Percentiles rank a stretch among this genome's conserved stretches.
Evolutionary conservation across 768 basidiomycete species (phyloP).

Genomic region (Collybia nuda): DNA sequence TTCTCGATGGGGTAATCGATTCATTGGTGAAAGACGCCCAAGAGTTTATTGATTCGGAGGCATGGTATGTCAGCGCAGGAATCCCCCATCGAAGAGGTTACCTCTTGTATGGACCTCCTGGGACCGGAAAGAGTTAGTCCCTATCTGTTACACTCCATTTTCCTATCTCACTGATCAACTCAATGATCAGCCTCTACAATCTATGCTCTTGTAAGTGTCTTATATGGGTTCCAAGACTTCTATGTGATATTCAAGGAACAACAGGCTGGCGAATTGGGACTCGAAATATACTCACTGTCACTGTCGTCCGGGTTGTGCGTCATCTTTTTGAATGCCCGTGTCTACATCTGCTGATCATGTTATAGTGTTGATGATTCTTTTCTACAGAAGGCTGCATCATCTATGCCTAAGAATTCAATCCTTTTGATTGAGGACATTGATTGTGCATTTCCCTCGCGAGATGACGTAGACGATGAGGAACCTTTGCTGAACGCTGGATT

Average conservation of each 20-base stretch:
- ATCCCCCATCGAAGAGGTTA: conserved; percentile 61
- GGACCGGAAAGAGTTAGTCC: conserved; percentile 56
- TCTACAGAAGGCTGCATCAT: conserved; percentile 43
- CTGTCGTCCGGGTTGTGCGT: conserved; percentile 47
- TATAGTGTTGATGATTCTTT: conserved; percentile 49
- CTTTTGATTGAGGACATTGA: conserved; percentile 64
- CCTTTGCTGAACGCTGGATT: background rate
- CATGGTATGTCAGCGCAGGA: conserved; percentile 58
- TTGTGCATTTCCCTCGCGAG: conserved; percentile 52
- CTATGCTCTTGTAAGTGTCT: too few relatives aligned
- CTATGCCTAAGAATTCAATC: conserved; percentile 52
- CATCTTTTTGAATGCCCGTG: background rate
- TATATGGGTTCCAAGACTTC: conserved; percentile 30
- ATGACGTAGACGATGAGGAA: conserved; percentile 32
- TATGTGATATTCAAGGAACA: conserved; percentile 36
- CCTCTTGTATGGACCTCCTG: conserved; percentile 58
- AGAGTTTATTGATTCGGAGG: conserved; percentile 52
- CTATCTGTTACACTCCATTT: background rate
- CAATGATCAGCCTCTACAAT: conserved; percentile 14
- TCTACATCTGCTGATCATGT: conserved; percentile 1
- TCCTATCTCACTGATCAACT: background rate
- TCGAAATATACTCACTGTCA: conserved; percentile 79
- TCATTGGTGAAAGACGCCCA: conserved; percentile 48
- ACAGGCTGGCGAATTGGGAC: conserved; percentile 61
- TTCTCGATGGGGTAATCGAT: conserved; percentile 45